A percentile compares a stretch with the other conserved stretches of the same genome.
phyloP scores from a whole-genome alignment of 345 rosid species.

The Brassica incana region DNA sequence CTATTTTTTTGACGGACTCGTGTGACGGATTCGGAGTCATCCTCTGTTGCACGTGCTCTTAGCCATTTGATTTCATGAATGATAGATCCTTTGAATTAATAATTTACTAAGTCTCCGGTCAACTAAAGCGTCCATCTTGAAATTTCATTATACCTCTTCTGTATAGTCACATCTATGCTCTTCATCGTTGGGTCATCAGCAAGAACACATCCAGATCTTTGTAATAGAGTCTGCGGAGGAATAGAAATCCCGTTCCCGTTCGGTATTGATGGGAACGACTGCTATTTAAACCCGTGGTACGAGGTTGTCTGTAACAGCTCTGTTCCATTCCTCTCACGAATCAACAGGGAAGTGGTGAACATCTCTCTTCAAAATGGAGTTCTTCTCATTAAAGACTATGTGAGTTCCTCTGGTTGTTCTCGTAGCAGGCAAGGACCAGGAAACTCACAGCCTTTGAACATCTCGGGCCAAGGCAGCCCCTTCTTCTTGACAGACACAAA shows the following conservation, averaged over 20 bases:
- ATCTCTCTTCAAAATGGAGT: slow-evolving; percentile 34
- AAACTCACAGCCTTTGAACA: slow-evolving; percentile 11
- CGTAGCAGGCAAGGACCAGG: background rate
- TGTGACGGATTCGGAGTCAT: too few species aligned
- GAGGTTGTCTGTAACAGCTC: slow-evolving; percentile 31
- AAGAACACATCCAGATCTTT: slow-evolving; percentile 9
- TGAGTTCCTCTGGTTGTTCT: slow-evolving; percentile 32
- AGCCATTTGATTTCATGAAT: too few species aligned
- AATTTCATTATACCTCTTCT: too few species aligned
- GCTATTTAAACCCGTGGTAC: slow-evolving; percentile 28
- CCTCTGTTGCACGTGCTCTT: too few species aligned
- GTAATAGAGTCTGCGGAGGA: slow-evolving; percentile 24
- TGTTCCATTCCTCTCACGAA: slow-evolving; percentile 15
- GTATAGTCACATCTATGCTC: background rate
- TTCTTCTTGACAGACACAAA: slow-evolving; percentile 30
- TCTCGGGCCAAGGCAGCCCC: slow-evolving; percentile 34
- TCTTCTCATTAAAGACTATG: slow-evolving; percentile 31
- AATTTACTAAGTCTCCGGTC: too few species aligned
- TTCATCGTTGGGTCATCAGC: slow-evolving; percentile 13
- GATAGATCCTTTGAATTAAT: too few species aligned
- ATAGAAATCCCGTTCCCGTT: slow-evolving; percentile 28
- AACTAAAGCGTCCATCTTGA: too few species aligned
- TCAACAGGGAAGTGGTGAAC: slow-evolving; percentile 22
- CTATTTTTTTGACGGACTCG: too few species aligned
- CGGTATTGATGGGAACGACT: slow-evolving; percentile 32